Conservation (phyloP, 1,284 basidiomycete genomes). For the Porodaedalea pini region DNA sequence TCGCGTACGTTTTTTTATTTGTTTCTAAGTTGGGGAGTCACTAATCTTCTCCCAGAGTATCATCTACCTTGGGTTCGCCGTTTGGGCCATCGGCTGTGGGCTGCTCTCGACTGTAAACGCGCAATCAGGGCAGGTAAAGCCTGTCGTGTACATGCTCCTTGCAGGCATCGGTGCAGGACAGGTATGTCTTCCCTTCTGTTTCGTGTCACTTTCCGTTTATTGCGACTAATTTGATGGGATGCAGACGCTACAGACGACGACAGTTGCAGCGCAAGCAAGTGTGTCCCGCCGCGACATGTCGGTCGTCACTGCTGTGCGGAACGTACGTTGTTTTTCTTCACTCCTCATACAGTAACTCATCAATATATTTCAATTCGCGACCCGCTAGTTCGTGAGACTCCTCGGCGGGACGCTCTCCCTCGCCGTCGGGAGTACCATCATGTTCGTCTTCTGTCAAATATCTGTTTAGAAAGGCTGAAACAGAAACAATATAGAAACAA, state of each 20-base stretch:
- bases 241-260: constrained; percentile 19
- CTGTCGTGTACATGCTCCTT: constrained; percentile 18
- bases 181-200: not conserved
- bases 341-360: not conserved
- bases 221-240: not conserved
- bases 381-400: constrained; percentile 14
- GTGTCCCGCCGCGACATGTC: constrained; percentile 18
- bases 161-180: constrained; percentile 18
- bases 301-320: constrained; percentile 19
- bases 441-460: constrained; percentile 1
- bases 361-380: not conserved
- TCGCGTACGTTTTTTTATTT: not conserved
- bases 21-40: not conserved
- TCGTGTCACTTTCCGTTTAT: not conserved
- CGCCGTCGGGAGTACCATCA: constrained; percentile 19
- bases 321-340: constrained; percentile 6
- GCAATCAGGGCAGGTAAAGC: not conserved
- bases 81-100: constrained; percentile 20
- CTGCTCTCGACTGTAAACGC: constrained; percentile 14
- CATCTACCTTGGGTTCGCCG: constrained; percentile 15
- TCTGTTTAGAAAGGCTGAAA: not conserved
- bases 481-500: constrained; percentile 1
- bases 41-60: constrained; percentile 1
- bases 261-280: constrained; percentile 19
- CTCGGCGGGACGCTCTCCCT: constrained; percentile 19